A percentile compares a stretch with the other conserved stretches of the same genome.
Conservation (phyloP, 148 eudicot genomes). For the Vaccinium myrtillus region DNA sequence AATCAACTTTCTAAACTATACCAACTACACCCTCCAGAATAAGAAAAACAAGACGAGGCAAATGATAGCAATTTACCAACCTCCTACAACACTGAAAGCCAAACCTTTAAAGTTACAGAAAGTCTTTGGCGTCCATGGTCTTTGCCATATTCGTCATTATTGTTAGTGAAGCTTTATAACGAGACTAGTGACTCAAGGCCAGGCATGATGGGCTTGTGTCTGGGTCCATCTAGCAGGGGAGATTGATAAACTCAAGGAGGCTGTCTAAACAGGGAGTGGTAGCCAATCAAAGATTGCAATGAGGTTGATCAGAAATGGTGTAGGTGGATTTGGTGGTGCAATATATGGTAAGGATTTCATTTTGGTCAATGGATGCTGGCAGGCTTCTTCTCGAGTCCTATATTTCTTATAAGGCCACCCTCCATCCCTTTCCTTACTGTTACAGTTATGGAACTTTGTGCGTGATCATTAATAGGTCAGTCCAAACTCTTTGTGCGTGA, state of each 20-base stretch:
- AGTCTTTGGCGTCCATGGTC: neutral
- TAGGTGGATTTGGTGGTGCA: neutral
- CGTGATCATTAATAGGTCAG: neutral
- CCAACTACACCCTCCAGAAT: neutral
- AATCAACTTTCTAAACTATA: neutral
- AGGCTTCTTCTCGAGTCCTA: neutral
- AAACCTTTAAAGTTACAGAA: neutral
- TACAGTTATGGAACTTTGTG: neutral
- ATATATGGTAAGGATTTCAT: neutral
- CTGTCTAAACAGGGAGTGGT: neutral
- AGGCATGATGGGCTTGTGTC: neutral
- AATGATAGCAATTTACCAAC: neutral
- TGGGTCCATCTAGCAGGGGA: neutral
- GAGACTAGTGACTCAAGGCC: neutral
- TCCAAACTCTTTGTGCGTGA: no score
- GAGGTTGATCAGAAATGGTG: neutral
- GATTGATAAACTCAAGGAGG: neutral
- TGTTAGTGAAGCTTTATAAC: neutral
- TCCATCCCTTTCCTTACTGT: neutral
- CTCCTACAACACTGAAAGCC: neutral
- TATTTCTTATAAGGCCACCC: neutral
- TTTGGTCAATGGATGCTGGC: neutral
- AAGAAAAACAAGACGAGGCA: neutral
- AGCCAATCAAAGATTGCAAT: neutral
- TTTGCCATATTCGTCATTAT: neutral